Base-by-base conservation (phyloP, 805 yeast genomes). In the Sugiyamaella chiloensis region DNA sequence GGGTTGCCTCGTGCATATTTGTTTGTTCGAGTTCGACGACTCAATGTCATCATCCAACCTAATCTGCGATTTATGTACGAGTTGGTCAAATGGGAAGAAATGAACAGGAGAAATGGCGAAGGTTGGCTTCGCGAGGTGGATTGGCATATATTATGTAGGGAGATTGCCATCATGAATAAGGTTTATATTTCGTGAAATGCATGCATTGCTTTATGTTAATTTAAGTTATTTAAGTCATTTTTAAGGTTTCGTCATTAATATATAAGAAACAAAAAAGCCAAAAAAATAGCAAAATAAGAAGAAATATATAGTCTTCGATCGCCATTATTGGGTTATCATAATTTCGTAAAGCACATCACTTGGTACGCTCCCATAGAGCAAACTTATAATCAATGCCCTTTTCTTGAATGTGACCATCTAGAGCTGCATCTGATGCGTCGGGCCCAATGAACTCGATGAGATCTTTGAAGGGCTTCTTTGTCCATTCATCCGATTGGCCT, bases 11-110 rank as follows among this genome's bases (percentile, higher is more conserved):
- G 82, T 26, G 96, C 98, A 0, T 91, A 90, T 60, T 66, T 90
- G 36, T 88, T 74, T 66, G 96, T 89, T n/a, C 73, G 97, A 35
- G 96, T 88, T 2, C 72, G 96, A 44, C 72, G 98, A 45, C 74
- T 91, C 59, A 91, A 91, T 64, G 90, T 91, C 50, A 87, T 91
- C 26, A 91, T 91, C 53, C 98, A 91, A 65, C 98, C 98, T 11
- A 91, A 89, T 63, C 70, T 91, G 62, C 78, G 91, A 62, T 83
- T 91, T 61, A 85, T 89, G 88, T 91, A 88, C 64, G 97, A 90
- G 60, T 71, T 91, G 52, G 79, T 87, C 64, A 83, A 82, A 62
- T 79, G 81, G 81, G 85, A 79, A 57, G 83, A 69, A 55, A 55
- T 50, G 37, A 58, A 57, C 46, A 58, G 63, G 8, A 45, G 44